Conservation (phyloP, 768 basidiomycete species). For the Lactarius trivialis region DNA sequence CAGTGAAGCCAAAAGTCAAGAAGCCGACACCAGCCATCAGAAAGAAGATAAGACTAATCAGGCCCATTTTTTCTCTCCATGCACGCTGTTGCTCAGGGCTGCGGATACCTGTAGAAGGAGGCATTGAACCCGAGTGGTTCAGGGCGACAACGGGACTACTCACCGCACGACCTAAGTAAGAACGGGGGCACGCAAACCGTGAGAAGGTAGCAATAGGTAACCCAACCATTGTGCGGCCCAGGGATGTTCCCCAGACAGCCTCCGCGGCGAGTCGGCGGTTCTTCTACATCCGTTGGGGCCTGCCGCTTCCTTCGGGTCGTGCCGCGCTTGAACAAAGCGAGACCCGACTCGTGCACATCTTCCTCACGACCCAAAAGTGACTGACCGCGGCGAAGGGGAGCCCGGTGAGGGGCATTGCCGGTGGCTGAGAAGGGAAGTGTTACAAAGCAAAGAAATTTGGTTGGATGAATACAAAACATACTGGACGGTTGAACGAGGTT, state of each 20-base stretch:
- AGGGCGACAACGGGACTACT: conserved; percentile 28
- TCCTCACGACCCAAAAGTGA: conserved; percentile 88
- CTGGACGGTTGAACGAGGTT: conserved; percentile 76
- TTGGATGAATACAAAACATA: conserved; percentile 38
- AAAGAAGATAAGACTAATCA: conserved; percentile 68
- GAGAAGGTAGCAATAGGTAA: conserved; percentile 84
- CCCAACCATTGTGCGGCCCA: conserved; percentile 91
- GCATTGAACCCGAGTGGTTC: neutral
- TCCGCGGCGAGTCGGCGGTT: conserved; percentile 34
- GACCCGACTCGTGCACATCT: conserved; percentile 84
- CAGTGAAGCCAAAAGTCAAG: conserved; percentile 97
- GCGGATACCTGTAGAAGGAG: conserved; percentile 53
- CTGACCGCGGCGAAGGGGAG: conserved; percentile 68
- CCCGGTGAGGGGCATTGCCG: conserved; percentile 65
- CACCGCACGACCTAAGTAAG: conserved; percentile 72
- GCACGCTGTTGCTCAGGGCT: conserved; percentile 93
- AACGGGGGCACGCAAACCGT: conserved; percentile 81
- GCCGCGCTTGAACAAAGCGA: conserved; percentile 85
- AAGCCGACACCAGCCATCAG: conserved; percentile 95
- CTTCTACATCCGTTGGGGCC: conserved; percentile 37
- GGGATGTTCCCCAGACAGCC: conserved; percentile 71
- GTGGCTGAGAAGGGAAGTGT: conserved; percentile 44
- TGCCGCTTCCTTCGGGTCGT: conserved; percentile 68
- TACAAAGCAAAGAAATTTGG: conserved; percentile 18
- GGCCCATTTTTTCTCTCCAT: conserved; percentile 97